Percentiles rank a stretch among this genome's conserved stretches.
phyloP scores from a whole-genome alignment of 2,329 filamentous ascomycete species.

The Hypoxylon rubiginosum region DNA sequence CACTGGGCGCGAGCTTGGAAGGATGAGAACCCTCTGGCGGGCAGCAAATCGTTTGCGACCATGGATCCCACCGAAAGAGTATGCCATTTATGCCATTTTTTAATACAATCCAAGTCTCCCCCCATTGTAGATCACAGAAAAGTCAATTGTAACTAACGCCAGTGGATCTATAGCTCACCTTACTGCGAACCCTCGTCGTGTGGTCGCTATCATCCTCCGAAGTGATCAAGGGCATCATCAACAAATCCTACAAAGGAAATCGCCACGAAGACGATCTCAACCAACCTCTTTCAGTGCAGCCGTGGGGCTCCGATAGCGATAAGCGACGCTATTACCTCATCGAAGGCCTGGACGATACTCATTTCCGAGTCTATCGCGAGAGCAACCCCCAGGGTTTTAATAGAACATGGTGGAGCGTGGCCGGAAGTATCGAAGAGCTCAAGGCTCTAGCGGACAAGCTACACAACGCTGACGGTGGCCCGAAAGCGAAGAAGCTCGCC shows the following conservation, averaged over 20 bases:
- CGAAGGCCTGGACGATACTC: slow-evolving; percentile 93
- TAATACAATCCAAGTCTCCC: neutral
- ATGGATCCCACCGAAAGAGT: slow-evolving; percentile 88
- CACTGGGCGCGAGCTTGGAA: slow-evolving; percentile 93
- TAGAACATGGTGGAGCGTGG: slow-evolving; percentile 91
- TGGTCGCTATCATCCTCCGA: slow-evolving; percentile 95
- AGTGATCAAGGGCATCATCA: slow-evolving; percentile 82
- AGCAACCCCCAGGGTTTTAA: slow-evolving; percentile 84
- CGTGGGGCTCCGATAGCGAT: slow-evolving; percentile 90
- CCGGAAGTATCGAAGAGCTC: slow-evolving; percentile 90
- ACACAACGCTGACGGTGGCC: slow-evolving; percentile 80
- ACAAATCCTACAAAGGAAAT: slow-evolving; percentile 88
- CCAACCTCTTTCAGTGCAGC: slow-evolving; percentile 88
- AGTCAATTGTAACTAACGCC: slow-evolving; percentile 34
- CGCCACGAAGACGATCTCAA: slow-evolving; percentile 85
- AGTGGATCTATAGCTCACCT: slow-evolving; percentile 72
- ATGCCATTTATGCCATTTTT: slow-evolving; percentile 52
- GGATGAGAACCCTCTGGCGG: slow-evolving; percentile 84
- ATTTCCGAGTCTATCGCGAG: slow-evolving; percentile 94
- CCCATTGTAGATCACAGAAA: slow-evolving; percentile 3
- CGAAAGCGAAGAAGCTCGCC: slow-evolving; percentile 82
- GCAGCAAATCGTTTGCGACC: slow-evolving; percentile 82
- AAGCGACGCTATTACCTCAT: slow-evolving; percentile 94
- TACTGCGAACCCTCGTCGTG: slow-evolving; percentile 85
- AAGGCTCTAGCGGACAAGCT: slow-evolving; percentile 81